A percentile compares a stretch with the other conserved stretches of the same genome.
These are phyloP conservation scores for Colletotrichum sansevieriae DNA, from an alignment of 2,329 filamentous ascomycete species.

Conservation along the genomic window DNA sequence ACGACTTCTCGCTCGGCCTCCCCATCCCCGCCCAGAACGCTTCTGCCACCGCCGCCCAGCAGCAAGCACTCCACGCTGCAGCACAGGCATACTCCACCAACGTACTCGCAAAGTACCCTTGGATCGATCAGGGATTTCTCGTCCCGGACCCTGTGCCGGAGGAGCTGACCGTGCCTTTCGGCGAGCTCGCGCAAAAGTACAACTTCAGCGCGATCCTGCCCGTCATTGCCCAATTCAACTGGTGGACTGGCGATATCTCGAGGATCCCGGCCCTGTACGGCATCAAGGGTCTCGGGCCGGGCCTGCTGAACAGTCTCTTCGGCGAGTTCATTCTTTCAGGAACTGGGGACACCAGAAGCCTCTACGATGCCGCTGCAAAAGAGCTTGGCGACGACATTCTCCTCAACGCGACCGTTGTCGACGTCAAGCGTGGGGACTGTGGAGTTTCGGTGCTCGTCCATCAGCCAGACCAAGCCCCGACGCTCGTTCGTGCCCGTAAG, in stretches of 20 bases:
- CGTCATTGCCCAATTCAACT: slow-evolving; percentile 50
- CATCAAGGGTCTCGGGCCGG: slow-evolving; percentile 50
- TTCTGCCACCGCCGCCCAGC: slow-evolving; percentile 25
- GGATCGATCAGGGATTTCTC: slow-evolving; percentile 47
- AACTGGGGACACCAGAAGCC: slow-evolving; percentile 43
- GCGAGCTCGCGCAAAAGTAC: slow-evolving; percentile 58
- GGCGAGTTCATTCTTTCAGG: slow-evolving; percentile 44
- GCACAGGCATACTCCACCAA: slow-evolving; percentile 28
- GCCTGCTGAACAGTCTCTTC: slow-evolving; percentile 40
- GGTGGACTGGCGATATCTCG: slow-evolving; percentile 56
- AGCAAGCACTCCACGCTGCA: slow-evolving; percentile 24
- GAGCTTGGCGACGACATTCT: slow-evolving; percentile 48
- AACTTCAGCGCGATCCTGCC: slow-evolving; percentile 52
- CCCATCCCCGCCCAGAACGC: slow-evolving; percentile 31
- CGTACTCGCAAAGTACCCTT: slow-evolving; percentile 34
- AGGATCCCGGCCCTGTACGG: slow-evolving; percentile 55
- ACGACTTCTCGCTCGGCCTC: slow-evolving; percentile 42
- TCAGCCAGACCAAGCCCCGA: slow-evolving; percentile 15
- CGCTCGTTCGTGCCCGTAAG: slow-evolving; percentile 40
- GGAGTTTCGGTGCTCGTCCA: slow-evolving; percentile 45
- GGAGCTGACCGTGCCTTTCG: slow-evolving; percentile 58
- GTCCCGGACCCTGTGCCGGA: slow-evolving; percentile 59
- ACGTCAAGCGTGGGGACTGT: slow-evolving; percentile 44
- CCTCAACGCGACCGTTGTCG: slow-evolving; percentile 44
- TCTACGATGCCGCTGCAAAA: slow-evolving; percentile 47